These are phyloP conservation scores for Ceratobasidium sp. DNA, from an alignment of 1,284 basidiomycete genomes.

Conservation along the genomic window DNA sequence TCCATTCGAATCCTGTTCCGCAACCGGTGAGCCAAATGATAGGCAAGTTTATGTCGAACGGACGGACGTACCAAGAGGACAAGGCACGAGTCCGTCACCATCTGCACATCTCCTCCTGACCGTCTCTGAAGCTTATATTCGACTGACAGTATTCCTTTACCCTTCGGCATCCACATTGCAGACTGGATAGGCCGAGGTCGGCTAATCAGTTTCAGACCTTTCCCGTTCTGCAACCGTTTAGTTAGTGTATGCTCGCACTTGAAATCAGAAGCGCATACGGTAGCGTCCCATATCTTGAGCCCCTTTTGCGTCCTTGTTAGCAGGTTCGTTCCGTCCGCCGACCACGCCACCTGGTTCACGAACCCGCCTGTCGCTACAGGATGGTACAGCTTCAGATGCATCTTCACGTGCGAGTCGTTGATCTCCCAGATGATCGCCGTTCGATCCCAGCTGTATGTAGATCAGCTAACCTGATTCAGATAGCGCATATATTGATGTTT, in stretches of 20 bases:
- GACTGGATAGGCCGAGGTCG: conserved; percentile 67
- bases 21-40: not conserved
- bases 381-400: conserved; percentile 51
- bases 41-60: not conserved
- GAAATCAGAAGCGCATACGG: conserved; percentile 48
- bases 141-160: conserved; percentile 55
- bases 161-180: conserved; percentile 73
- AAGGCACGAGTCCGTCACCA: conserved; percentile 1
- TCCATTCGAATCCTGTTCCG: conserved; percentile 61
- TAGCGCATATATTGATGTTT: conserved; percentile 5
- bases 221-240: conserved; percentile 62
- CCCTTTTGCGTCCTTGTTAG: conserved; percentile 53
- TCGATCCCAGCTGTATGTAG: conserved; percentile 68
- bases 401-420: conserved; percentile 47
- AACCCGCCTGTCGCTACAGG: conserved; percentile 70
- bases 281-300: conserved; percentile 80
- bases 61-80: conserved; percentile 10
- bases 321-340: conserved; percentile 38
- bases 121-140: conserved; percentile 30
- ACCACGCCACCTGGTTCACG: conserved; percentile 80
- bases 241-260: not conserved
- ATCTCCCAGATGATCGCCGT: conserved; percentile 77
- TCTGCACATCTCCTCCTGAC: not conserved
- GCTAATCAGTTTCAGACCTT: conserved; percentile 74
- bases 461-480: conserved; percentile 4